Conservation (phyloP, 2,329 filamentous ascomycete genomes). For the Stagonosporopsis chrysanthemi region DNA sequence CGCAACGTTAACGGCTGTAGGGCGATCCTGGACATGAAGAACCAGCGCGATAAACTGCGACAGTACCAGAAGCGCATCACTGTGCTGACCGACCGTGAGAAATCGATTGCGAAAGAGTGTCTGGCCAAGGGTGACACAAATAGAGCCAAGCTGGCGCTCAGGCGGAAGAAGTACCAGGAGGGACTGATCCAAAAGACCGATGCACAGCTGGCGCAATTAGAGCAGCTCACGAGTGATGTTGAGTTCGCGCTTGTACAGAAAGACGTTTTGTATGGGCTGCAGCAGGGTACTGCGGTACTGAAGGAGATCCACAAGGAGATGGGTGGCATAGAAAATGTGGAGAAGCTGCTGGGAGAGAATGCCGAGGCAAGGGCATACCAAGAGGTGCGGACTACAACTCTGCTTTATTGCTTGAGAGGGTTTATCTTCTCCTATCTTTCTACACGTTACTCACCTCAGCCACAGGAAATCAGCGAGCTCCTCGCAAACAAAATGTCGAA, state of each 20-base stretch:
- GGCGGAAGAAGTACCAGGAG: constrained; percentile 97
- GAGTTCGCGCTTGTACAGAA: constrained; percentile 98
- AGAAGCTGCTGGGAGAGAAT: constrained; percentile 92
- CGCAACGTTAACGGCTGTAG: constrained; percentile 56
- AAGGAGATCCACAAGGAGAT: constrained; percentile 94
- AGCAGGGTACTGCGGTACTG: constrained; percentile 89
- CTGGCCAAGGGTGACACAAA: constrained; percentile 80
- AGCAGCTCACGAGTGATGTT: constrained; percentile 85
- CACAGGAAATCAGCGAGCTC: constrained; percentile 89
- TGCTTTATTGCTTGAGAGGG: not conserved
- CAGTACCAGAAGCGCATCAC: constrained; percentile 94
- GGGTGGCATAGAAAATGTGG: constrained; percentile 91
- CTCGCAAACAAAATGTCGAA: constrained; percentile 87
- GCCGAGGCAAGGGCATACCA: constrained; percentile 93
- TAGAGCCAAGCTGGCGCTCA: constrained; percentile 83
- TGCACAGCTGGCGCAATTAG: constrained; percentile 89
- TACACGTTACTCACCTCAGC: constrained; percentile 9
- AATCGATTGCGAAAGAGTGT: constrained; percentile 82
- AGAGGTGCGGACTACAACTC: constrained; percentile 62
- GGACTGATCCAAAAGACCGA: constrained; percentile 88
- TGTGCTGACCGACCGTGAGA: constrained; percentile 85
- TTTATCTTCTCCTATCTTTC: not conserved
- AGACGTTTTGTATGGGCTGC: constrained; percentile 89
- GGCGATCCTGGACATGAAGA: constrained; percentile 97
- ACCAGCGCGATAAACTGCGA: constrained; percentile 94